Evolutionary conservation across 495 filamentous ascomycete genomes (phyloP).

Genomic region (Eremomyces bilateralis): DNA sequence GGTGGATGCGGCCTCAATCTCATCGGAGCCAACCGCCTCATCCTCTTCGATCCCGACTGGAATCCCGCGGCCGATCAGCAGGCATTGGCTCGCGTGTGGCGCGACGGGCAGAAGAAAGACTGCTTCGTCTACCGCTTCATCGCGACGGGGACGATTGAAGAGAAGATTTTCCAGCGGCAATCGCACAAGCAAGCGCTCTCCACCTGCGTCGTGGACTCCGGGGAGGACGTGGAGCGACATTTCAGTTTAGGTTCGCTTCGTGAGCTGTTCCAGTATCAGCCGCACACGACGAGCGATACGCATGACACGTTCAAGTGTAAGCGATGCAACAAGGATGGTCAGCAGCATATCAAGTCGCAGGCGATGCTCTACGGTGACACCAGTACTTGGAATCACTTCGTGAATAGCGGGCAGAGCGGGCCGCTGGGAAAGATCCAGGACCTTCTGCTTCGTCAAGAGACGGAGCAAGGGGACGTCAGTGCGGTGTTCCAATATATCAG

Average conservation of each 20-base stretch:
- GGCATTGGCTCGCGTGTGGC: constrained; percentile 90
- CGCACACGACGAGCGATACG: constrained; percentile 69
- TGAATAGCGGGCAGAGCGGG: constrained; percentile 46
- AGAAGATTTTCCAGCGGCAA: constrained; percentile 98
- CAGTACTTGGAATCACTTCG: constrained; percentile 96
- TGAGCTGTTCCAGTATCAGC: constrained; percentile 83
- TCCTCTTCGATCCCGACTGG: constrained; percentile 98
- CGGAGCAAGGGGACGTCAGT: constrained; percentile 54
- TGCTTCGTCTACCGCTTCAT: constrained; percentile 99
- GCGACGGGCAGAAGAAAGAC: constrained; percentile 97
- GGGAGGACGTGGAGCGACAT: constrained; percentile 91
- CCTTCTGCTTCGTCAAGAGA: constrained; percentile 74
- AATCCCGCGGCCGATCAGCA: constrained; percentile 98
- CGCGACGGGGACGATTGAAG: constrained; percentile 90
- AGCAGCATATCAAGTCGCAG: constrained; percentile 67
- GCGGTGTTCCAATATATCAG: constrained; percentile 98
- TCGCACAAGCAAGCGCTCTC: constrained; percentile 95
- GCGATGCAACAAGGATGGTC: constrained; percentile 64
- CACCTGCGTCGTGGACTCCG: constrained; percentile 91
- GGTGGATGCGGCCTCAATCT: constrained; percentile 94
- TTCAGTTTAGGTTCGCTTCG: constrained; percentile 75
- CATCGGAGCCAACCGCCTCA: constrained; percentile 88
- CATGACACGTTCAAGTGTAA: constrained; percentile 99
- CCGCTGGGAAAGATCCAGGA: constrained; percentile 71
- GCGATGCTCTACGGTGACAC: constrained; percentile 96